These are phyloP conservation scores for Mitragyna speciosa DNA, from an alignment of 257 asterid species.

Conservation along the genomic window DNA sequence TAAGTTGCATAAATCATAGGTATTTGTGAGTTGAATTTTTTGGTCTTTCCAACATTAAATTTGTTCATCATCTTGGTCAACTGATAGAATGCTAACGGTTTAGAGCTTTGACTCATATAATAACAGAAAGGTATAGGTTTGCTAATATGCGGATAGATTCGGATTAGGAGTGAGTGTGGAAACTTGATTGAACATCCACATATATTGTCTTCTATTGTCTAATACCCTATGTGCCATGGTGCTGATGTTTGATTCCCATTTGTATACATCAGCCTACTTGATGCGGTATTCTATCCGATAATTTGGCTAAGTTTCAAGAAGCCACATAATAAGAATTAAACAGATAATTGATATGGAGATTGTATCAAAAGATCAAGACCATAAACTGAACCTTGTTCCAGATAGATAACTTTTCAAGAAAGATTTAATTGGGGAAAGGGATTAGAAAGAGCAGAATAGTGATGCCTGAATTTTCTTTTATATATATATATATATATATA, in stretches of 20 bases:
- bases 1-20: constrained; percentile 42
- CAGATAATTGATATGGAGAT: no score
- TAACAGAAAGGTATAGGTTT: background rate
- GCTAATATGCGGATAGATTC: background rate
- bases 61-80: background rate
- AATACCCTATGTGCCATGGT: background rate
- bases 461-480: background rate
- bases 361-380: no score
- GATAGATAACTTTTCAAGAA: background rate
- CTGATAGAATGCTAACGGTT: constrained; percentile 12
- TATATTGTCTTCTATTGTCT: background rate
- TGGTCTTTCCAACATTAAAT: background rate
- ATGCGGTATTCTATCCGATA: background rate
- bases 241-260: background rate
- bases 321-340: no score
- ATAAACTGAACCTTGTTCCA: background rate
- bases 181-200: background rate
- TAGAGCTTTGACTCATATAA: constrained; percentile 8
- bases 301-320: background rate
- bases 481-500: no score
- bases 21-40: background rate
- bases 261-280: background rate
- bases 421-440: background rate
- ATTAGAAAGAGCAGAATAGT: background rate
- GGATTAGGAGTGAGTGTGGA: background rate